Base-by-base conservation (phyloP, 345 rosid genomes). In the Populus simonii region DNA sequence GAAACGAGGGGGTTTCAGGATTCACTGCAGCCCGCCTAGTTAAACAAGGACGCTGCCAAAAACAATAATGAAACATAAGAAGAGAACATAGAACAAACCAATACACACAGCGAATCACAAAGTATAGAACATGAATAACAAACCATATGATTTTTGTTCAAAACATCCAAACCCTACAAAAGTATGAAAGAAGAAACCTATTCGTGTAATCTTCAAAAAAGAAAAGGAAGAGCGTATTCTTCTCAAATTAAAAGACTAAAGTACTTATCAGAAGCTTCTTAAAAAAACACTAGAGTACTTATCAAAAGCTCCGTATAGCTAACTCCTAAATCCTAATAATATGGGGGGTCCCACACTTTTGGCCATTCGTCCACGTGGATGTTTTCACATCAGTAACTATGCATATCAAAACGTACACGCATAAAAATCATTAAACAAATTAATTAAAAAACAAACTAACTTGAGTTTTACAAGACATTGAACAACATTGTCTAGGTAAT, bases 41-140 rank as follows among this genome's bases (percentile, higher is more conserved):
- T 51, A 86, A 31, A 61, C 79, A 81, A 69, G 82, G 80, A 70
- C 84, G 89, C 97, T 96, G 94, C 79, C 82, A 80, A 82, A 53
- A 74, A 72, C 53, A 5, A 65, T 10, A 55, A 57, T 71, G 68
- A 59, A 79, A 36, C 33, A 66, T 78, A 72, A 62, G 76, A 62
- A 79, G 75, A 61, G 67, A 74, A 59, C 5, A 78, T 3, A 61
- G 17, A 15, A 61, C 16, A 66, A 47, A 23, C 68, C 25, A 47
- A 47, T 43, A 9, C 59, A 20, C 66, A 73, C 55, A 74, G 43
- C 10, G 20, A 72, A 16, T 1, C 2, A 27, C 5, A 36, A 72
- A 36, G 16, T 20, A 74, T 12, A 4, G 27, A 35, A 73, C 53
- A 49, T 6, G 4, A 16, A 65, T 5, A 61, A 25, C 25, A 49